Evolutionary conservation across 139 green algal species (phyloP).

Genomic region (Pleodorina starrii): DNA sequence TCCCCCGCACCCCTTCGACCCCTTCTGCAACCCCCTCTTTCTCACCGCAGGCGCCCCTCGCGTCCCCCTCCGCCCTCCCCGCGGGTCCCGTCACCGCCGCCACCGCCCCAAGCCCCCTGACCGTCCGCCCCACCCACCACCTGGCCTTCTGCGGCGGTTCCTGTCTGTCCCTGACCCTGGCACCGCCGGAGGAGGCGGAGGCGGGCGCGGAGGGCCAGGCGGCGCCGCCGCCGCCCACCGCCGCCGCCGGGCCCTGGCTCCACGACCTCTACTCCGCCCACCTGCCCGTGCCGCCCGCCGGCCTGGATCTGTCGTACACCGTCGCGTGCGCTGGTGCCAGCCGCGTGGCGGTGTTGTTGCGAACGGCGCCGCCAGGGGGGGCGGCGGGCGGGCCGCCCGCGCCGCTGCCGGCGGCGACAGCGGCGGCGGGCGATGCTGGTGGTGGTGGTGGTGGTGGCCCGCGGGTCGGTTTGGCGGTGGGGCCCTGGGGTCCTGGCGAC

Average conservation of each 20-base stretch:
- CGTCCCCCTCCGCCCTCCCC: no score
- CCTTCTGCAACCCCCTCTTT: no score
- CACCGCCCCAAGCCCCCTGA: background rate
- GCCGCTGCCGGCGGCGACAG: background rate
- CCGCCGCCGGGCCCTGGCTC: background rate
- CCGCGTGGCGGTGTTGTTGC: constrained; percentile 31
- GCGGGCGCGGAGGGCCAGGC: background rate
- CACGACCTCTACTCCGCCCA: constrained; percentile 26
- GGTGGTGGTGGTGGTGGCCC: background rate
- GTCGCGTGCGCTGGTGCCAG: background rate
- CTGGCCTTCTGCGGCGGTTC: constrained; percentile 29
- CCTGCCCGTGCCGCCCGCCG: background rate
- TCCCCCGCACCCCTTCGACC: no score
- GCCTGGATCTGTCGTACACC: constrained; percentile 33
- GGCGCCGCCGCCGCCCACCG: background rate
- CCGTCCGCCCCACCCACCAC: constrained; percentile 5
- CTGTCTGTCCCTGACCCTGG: constrained; percentile 7
- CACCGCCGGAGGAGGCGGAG: background rate
- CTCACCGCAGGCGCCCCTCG: no score
- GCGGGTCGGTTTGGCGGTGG: constrained; percentile 14
- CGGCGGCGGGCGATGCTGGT: background rate
- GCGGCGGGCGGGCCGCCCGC: no score
- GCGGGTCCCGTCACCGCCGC: background rate
- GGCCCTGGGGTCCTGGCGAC: background rate
- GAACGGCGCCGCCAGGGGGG: background rate